Evolutionary conservation across 163 green algal species (phyloP), one percentile per base, ranked within the genome.

Genomic region (Volvox carteri): DNA sequence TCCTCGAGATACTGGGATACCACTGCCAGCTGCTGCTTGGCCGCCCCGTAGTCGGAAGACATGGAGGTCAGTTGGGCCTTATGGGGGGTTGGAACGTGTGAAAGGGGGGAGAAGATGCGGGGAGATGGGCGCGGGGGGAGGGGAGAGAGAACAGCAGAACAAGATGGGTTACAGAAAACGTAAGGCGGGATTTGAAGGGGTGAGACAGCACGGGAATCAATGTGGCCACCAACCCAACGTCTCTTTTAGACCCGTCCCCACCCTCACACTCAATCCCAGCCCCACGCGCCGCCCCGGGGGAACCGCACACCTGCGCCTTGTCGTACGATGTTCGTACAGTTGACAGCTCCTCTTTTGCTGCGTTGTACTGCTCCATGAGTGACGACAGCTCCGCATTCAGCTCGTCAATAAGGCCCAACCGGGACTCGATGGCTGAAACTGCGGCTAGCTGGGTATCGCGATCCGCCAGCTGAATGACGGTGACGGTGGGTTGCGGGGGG

Each of bases 321-420:
- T 89, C 68, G 70, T 74, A 62, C 52, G 42, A 28, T 14, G 3
- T 18, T 1, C 50, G 50, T 41, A 84, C 14, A 9, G 37, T 25
- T 16, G 1, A 35, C 25, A 89, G 52, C 50, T 83, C 37, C n/a
- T 58, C 39, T 37, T 46, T 78, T 2, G 84, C 84, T 5, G 8
- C 21, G 70, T 75, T 39, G 84, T 89, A 83, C 84, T 83, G 50
- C 37, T 89, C 84, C 68, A 75, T 50, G 7, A 89, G 68, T 8
- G 39, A 37, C 11, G 41, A 48, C 68, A 88, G 83, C 83, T 88
- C 81, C 21, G 67, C 48, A 70, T 58, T 81, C 14, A 89, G 84
- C 23, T 89, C 84, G 39, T 89, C 84, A 1, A 89, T 75, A 18
- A 89, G 68, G 9, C 37, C 68, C 68, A 89, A 39, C 0, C 70